Evolutionary conservation across 768 basidiomycete genomes (phyloP).

Genomic region (Plicaturopsis crispa): DNA sequence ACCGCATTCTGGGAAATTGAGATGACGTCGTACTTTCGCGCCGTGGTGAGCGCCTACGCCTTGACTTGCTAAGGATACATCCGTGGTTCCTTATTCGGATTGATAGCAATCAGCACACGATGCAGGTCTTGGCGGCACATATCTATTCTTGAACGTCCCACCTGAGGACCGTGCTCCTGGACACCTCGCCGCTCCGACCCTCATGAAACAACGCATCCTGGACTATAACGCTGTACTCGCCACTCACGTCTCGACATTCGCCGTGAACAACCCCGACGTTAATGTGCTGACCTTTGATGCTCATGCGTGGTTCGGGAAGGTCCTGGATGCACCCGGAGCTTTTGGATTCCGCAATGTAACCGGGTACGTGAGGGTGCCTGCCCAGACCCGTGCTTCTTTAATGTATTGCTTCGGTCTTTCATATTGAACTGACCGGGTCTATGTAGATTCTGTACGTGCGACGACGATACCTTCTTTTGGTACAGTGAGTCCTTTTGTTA

Average conservation of each 20-base stretch:
- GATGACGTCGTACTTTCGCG: slow-evolving; percentile 40
- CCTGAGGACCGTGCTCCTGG: slow-evolving; percentile 43
- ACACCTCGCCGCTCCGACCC: slow-evolving; percentile 24
- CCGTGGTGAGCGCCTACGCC: slow-evolving; percentile 28
- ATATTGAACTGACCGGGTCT: too few relatives aligned
- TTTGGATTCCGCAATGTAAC: slow-evolving; percentile 43
- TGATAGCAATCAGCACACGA: slow-evolving; percentile 30
- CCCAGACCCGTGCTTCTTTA: not conserved
- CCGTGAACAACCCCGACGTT: slow-evolving; percentile 28
- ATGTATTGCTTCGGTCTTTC: not conserved
- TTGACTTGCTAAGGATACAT: slow-evolving; percentile 17
- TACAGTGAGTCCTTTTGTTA: slow-evolving; percentile 30
- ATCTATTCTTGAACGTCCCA: slow-evolving; percentile 52
- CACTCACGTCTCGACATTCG: slow-evolving; percentile 25
- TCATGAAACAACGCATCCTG: slow-evolving; percentile 29
- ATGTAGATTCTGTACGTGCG: slow-evolving; percentile 43
- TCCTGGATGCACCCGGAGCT: slow-evolving; percentile 30
- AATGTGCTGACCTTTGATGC: slow-evolving; percentile 43
- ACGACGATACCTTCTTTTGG: slow-evolving; percentile 44
- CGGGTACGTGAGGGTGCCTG: slow-evolving; percentile 22
- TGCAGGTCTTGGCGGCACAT: slow-evolving; percentile 32
- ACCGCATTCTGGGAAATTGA: slow-evolving; percentile 41
- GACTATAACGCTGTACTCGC: slow-evolving; percentile 36
- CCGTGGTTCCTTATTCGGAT: not conserved
- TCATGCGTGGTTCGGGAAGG: slow-evolving; percentile 37